Evolutionary conservation across 2,329 filamentous ascomycete species (phyloP).

Genomic region (Exophiala mesophila): DNA sequence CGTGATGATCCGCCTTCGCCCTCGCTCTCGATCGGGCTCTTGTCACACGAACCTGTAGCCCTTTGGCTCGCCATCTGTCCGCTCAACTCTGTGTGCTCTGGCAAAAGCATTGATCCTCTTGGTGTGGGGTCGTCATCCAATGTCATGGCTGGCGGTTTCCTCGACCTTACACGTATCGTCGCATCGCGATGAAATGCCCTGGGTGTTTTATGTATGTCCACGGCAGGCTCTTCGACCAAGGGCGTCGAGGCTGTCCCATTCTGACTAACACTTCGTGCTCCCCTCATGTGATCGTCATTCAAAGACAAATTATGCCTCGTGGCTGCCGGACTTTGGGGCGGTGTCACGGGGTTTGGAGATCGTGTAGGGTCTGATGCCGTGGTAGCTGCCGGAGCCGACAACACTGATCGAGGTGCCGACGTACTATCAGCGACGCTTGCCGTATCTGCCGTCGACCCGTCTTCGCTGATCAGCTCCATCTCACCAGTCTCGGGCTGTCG

Average conservation of each 20-base stretch:
- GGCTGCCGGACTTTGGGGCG: constrained; percentile 43
- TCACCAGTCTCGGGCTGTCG: constrained; percentile 38
- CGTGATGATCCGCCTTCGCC: constrained; percentile 16
- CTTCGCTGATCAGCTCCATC: constrained; percentile 39
- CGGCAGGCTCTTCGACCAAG: constrained; percentile 3
- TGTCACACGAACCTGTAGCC: too few species aligned
- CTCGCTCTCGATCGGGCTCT: neutral
- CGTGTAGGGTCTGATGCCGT: constrained; percentile 43
- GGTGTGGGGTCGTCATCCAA: constrained; percentile 23
- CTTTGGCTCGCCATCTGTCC: too few species aligned
- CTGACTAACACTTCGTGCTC: constrained; percentile 16
- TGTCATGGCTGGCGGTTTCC: constrained; percentile 11
- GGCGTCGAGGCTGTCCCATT: constrained; percentile 6
- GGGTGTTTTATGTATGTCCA: constrained; percentile 8
- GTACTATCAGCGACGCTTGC: constrained; percentile 36
- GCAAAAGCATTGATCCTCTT: constrained; percentile 23
- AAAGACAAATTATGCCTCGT: constrained; percentile 2
- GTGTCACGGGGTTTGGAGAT: constrained; percentile 51
- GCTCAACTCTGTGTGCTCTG: constrained; percentile 7
- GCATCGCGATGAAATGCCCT: constrained; percentile 13
- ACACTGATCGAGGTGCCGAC: constrained; percentile 40
- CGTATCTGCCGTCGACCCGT: constrained; percentile 31
- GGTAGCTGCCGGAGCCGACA: constrained; percentile 52
- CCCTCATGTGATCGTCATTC: neutral
- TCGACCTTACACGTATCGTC: constrained; percentile 20